Conservation (phyloP, 1,284 basidiomycete genomes). For the Malassezia psittaci region DNA sequence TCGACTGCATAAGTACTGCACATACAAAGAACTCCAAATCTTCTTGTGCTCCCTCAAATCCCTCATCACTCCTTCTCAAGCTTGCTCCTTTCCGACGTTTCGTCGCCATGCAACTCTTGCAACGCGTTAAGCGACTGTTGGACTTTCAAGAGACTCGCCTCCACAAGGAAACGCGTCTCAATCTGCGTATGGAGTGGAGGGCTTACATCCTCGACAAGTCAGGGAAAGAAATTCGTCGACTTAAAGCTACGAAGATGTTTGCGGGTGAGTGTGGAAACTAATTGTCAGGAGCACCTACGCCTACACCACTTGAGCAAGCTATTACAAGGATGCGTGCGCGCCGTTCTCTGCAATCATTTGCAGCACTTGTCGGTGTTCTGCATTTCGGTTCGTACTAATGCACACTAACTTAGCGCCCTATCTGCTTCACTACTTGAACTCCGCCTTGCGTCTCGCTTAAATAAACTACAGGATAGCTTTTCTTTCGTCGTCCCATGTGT, state of each 20-base stretch:
- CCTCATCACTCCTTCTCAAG: too few relatives aligned
- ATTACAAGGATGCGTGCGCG: conserved; percentile 14
- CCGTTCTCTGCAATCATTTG: conserved; percentile 12
- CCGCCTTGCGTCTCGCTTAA: conserved; percentile 1
- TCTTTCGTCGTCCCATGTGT: conserved; percentile 4
- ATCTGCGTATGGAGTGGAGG: too few relatives aligned
- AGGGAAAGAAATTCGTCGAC: too few relatives aligned
- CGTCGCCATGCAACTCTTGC: too few relatives aligned
- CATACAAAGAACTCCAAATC: conserved; percentile 14
- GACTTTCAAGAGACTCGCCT: too few relatives aligned
- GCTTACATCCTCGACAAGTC: too few relatives aligned
- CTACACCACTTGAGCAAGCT: conserved; percentile 15
- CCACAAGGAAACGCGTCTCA: too few relatives aligned
- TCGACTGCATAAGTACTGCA: conserved; percentile 7
- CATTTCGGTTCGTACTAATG: conserved; percentile 14
- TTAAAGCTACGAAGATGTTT: conserved; percentile 7
- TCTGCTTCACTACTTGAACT: conserved; percentile 11
- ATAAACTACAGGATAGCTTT: conserved; percentile 8
- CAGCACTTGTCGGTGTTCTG: conserved; percentile 15
- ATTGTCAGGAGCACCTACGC: conserved; percentile 14
- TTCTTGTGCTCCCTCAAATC: neutral
- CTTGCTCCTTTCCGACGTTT: too few relatives aligned
- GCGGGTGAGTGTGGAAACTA: conserved; percentile 8
- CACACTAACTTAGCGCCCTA: conserved; percentile 12
- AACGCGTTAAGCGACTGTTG: too few relatives aligned